Base-by-base conservation (phyloP, 2,329 filamentous ascomycete genomes). In the Ophiostoma himal-ulmi region DNA sequence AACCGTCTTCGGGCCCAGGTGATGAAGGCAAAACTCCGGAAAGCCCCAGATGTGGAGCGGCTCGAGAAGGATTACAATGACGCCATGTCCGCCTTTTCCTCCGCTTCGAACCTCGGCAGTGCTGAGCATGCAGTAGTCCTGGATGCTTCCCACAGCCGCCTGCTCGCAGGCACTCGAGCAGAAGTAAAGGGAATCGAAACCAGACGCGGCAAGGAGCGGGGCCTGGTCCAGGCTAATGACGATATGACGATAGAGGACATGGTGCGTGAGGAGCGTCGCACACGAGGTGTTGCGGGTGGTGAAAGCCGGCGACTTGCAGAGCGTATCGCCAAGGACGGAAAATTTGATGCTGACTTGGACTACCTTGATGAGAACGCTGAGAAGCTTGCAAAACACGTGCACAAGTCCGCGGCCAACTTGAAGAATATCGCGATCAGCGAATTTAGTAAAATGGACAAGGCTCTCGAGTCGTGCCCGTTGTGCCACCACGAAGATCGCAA, bases 191-290 rank as follows among this genome's bases (percentile, higher is more conserved):
- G 87, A 0, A 83, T 97, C 8, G 87, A 90, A 36, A 96, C 88
- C 71, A 95, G 91, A 77, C 88, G 94, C 67, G 94, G 94, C 2
- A 86, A 88, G 6, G 94, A 97, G 79, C 88, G 94, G 69, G 95
- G 94, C 0, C 85, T 89, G 8, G 91, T 99, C 6, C 88, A 92
- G 75, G 93, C 95, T 74, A 98, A 98, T 77, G 91, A 96, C 69
- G 93, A 98, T 75, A 98, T 99, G 93, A 90, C 84, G 39, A 91
- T 99, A 72, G 93, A 96, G 69, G 95, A 99, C 79, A 99, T 99
- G 95, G 88, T 99, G 22, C 89, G 93, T 37, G 94, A 98, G 79
- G 95, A 99, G 80, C 88, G 92, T 48, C 90, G 94, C 70, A 97
- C 92, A 5, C 89, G 89, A 71, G 89, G 89, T 20, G 88, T 92